phyloP scores from a whole-genome alignment of 176 grass and related monocot genomes.

The Aegilops umbellulata region DNA sequence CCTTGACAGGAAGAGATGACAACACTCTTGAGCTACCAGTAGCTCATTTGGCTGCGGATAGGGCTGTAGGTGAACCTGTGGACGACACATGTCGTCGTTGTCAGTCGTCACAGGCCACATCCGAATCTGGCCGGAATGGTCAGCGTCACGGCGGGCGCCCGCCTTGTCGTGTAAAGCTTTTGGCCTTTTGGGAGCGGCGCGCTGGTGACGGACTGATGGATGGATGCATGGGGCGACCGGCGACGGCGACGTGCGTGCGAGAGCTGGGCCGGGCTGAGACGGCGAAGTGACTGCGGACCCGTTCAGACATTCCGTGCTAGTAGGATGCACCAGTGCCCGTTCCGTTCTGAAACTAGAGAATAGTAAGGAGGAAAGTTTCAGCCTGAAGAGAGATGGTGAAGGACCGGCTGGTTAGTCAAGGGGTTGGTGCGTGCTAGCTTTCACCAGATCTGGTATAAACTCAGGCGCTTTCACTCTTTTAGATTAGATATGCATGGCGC shows the following conservation, averaged over 20 bases:
- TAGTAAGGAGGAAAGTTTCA: constrained; percentile 1
- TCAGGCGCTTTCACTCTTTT: neutral
- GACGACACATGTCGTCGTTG: constrained; percentile 9
- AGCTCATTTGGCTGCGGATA: neutral
- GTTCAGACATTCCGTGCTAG: neutral
- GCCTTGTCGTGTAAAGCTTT: constrained; percentile 11
- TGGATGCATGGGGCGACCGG: no score
- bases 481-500: neutral
- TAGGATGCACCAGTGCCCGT: neutral
- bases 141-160: neutral
- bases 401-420: neutral
- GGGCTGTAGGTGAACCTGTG: neutral
- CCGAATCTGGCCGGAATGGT: neutral
- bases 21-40: neutral
- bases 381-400: neutral
- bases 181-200: constrained; percentile 15
- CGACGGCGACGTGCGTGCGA: neutral
- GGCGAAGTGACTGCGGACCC: constrained; percentile 27
- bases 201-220: neutral
- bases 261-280: neutral
- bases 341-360: no score
- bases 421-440: neutral
- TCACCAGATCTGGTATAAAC: neutral
- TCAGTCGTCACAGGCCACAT: constrained; percentile 1
- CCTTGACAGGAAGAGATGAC: constrained; percentile 1